phyloP scores from a whole-genome alignment of 306 rosid genomes.

The Fragaria iinumae region DNA sequence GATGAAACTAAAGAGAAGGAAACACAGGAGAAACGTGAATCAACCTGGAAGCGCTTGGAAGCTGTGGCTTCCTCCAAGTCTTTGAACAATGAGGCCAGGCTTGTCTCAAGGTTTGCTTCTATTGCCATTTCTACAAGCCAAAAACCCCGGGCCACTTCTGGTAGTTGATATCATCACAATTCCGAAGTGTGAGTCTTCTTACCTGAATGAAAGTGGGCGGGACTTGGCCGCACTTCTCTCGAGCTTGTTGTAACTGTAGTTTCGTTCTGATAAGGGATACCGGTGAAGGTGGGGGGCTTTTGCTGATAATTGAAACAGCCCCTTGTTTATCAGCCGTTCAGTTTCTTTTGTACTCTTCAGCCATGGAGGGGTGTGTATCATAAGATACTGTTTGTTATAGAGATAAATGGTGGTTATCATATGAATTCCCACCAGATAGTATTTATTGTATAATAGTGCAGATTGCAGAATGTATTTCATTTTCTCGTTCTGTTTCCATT shows the following conservation, averaged over 20 bases:
- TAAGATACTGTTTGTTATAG: conserved; percentile 36
- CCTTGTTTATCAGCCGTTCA: conserved; percentile 21
- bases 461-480: conserved; percentile 23
- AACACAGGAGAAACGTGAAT: conserved; percentile 50
- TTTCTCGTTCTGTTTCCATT: conserved; percentile 14
- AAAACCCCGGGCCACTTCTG: conserved; percentile 30
- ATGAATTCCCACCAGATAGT: conserved; percentile 27
- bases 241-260: conserved; percentile 2
- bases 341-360: conserved; percentile 21
- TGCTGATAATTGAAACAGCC: conserved; percentile 29
- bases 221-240: conserved; percentile 12
- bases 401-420: conserved; percentile 28
- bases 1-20: conserved; percentile 50
- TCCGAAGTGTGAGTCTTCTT: conserved; percentile 16
- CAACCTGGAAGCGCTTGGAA: conserved; percentile 57
- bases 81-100: conserved; percentile 47
- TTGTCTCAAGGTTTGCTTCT: conserved; percentile 43
- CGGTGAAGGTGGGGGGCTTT: conserved; percentile 4
- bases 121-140: conserved; percentile 34
- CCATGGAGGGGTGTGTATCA: conserved; percentile 41
- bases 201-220: conserved; percentile 18
- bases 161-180: conserved; percentile 27
- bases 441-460: conserved; percentile 28
- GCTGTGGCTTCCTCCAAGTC: conserved; percentile 48
- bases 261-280: conserved; percentile 11